Evolutionary conservation across 257 asterid species (phyloP), one percentile per base, ranked within the genome.

Genomic region (Sherardia arvensis): DNA sequence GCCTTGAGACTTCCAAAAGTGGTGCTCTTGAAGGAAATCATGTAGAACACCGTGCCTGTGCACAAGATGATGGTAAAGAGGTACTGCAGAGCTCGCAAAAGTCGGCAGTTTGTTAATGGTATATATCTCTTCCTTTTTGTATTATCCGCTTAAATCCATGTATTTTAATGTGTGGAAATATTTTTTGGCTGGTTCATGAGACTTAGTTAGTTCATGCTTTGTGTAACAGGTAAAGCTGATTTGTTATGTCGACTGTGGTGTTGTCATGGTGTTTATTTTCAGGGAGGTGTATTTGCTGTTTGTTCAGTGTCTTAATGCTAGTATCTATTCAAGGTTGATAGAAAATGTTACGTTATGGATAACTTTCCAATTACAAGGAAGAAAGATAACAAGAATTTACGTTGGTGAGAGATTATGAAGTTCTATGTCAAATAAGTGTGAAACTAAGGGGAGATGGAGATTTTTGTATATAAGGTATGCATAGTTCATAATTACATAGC

Each of bases 181-280:
- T 45, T 6, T 53, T 25, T 54, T 28, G 51, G 0, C 21, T 43
- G 30, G 59, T n/a, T 30, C 4, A 1, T 12, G 27, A 27, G 25
- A 25, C 49, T 57, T 23, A 26, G 28, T 62, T 58, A 27, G 36
- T 29, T 15, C 21, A 34, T 58, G 40, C 48, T 20, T 25, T 32
- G 47, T 67, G 65, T 67, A 58, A 57, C 62, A 57, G 71, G 64
- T 57, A 48, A 45, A 66, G 38, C 55, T 54, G 48, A 53, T 57
- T 6, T 25, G 45, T 56, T 56, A 60, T 60, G 20, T 33, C n/a
- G 10, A 27, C 29, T 55, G 28, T 32, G 51, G 30, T 18, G 45
- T 27, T 55, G 70, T 66, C 18, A 11, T n/a, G 32, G 70, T 26
- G 21, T 47, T 29, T 23, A 57, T 1, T 21, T 14, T 32, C 14